Conservation (phyloP, 1,284 basidiomycete species). For the Sphagnurus paluster region DNA sequence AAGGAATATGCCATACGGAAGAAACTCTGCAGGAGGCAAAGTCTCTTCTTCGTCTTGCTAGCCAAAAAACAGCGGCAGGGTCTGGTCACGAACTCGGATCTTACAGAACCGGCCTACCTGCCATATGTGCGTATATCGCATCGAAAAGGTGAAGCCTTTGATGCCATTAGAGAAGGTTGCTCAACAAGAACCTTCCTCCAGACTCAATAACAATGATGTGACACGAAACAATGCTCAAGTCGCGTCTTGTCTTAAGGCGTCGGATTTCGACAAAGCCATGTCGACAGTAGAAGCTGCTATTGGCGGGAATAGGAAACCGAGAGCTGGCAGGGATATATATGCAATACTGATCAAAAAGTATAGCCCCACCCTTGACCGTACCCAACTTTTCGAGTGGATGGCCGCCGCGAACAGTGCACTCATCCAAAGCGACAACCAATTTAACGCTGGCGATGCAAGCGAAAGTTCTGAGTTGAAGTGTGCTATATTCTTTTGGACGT, state of each 20-base stretch:
- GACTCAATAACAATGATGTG: constrained; percentile 32
- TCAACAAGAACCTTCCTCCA: constrained; percentile 7
- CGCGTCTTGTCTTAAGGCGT: constrained; percentile 32
- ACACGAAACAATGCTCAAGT: constrained; percentile 27
- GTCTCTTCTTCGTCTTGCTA: constrained; percentile 24
- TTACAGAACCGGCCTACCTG: constrained; percentile 28
- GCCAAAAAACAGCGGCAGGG: constrained; percentile 28
- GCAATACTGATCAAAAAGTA: constrained; percentile 17
- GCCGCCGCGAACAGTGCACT: constrained; percentile 24
- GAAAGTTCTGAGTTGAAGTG: constrained; percentile 18
- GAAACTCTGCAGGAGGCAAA: constrained; percentile 27
- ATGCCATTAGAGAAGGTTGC: neutral
- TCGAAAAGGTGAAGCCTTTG: constrained; percentile 26
- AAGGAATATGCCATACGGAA: constrained; percentile 22
- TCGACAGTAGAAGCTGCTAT: constrained; percentile 28
- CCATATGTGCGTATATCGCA: constrained; percentile 33
- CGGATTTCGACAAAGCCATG: constrained; percentile 32
- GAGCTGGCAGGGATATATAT: constrained; percentile 10
- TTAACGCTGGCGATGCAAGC: constrained; percentile 16
- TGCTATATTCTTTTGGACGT: constrained; percentile 32
- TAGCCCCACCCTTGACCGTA: constrained; percentile 9
- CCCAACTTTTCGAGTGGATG: constrained; percentile 22
- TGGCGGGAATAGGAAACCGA: constrained; percentile 17
- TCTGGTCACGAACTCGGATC: constrained; percentile 30
- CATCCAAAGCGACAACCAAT: constrained; percentile 17